Evolutionary conservation across 1,284 basidiomycete genomes (phyloP).

Genomic region (Cutaneotrichosporon spelunceum): DNA sequence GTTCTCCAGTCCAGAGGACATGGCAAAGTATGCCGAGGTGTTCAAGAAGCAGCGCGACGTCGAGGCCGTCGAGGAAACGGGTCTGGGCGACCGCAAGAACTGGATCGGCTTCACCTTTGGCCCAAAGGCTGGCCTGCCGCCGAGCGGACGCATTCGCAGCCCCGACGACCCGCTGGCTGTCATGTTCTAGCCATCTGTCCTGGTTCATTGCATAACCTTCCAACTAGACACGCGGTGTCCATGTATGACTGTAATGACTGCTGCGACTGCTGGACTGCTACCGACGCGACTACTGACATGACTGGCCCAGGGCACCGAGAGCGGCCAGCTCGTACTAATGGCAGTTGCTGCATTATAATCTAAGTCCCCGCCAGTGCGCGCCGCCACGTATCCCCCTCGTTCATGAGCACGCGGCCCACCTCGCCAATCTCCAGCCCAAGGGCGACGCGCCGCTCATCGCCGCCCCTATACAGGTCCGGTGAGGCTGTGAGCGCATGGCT

Average conservation of each 20-base stretch:
- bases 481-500: conserved; percentile 45
- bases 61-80: conserved; percentile 83
- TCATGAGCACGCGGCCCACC: conserved; percentile 51
- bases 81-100: conserved; percentile 58
- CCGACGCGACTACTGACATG: background rate
- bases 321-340: too few species aligned
- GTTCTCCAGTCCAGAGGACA: conserved; percentile 86
- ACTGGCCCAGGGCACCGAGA: too few species aligned
- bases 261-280: background rate
- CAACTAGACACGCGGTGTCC: conserved; percentile 7
- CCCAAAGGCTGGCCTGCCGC: conserved; percentile 58
- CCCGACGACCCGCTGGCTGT: conserved; percentile 50
- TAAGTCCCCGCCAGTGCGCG: conserved; percentile 43
- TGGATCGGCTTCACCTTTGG: conserved; percentile 92
- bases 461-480: conserved; percentile 31
- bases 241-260: conserved; percentile 9
- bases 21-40: conserved; percentile 98
- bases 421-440: conserved; percentile 52
- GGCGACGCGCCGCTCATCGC: conserved; percentile 48
- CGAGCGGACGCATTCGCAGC: conserved; percentile 26
- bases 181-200: conserved; percentile 47
- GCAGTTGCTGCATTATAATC: background rate
- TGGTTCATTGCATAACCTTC: conserved; percentile 2
- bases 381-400: conserved; percentile 50
- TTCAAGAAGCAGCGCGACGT: conserved; percentile 96